Conservation (phyloP, 805 yeast genomes). For the Teunomyces atbi region DNA sequence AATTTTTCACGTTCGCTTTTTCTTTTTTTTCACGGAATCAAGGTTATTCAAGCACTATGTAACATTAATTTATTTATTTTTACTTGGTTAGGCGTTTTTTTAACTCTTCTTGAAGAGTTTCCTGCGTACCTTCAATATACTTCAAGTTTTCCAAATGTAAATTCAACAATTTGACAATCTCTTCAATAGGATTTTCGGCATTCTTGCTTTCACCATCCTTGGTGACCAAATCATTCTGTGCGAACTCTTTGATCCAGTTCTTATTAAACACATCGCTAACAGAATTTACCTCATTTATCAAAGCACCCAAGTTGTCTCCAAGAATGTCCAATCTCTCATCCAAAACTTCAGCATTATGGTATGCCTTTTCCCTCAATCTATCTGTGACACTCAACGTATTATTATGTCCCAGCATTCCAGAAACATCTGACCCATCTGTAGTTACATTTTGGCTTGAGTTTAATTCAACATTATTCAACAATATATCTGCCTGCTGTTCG, state of each 20-base stretch:
- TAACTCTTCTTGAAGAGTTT: slow-evolving; percentile 64
- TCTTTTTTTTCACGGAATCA: no score
- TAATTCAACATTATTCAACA: slow-evolving; percentile 45
- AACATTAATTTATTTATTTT: neutral
- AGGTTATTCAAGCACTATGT: neutral
- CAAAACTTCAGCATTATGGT: slow-evolving; percentile 78
- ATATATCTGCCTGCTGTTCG: slow-evolving; percentile 66
- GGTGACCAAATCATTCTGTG: slow-evolving; percentile 21
- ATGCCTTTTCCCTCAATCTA: slow-evolving; percentile 86
- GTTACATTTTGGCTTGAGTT: slow-evolving; percentile 15
- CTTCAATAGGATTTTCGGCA: slow-evolving; percentile 51
- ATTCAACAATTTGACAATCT: slow-evolving; percentile 77
- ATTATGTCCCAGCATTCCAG: slow-evolving; percentile 29
- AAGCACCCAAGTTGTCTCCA: slow-evolving; percentile 70
- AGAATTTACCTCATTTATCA: slow-evolving; percentile 78
- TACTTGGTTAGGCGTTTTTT: slow-evolving; percentile 26
- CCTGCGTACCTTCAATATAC: slow-evolving; percentile 78
- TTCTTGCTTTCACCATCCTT: slow-evolving; percentile 15
- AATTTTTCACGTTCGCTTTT: neutral
- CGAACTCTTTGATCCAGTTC: slow-evolving; percentile 41
- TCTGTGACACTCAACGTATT: slow-evolving; percentile 56
- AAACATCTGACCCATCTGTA: slow-evolving; percentile 7
- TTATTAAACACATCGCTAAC: slow-evolving; percentile 79
- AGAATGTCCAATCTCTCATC: slow-evolving; percentile 78
- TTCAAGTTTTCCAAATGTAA: slow-evolving; percentile 87